Evolutionary conservation across 257 asterid species (phyloP), one percentile per base, ranked within the genome.

Genomic region (Linderniella brevidens): DNA sequence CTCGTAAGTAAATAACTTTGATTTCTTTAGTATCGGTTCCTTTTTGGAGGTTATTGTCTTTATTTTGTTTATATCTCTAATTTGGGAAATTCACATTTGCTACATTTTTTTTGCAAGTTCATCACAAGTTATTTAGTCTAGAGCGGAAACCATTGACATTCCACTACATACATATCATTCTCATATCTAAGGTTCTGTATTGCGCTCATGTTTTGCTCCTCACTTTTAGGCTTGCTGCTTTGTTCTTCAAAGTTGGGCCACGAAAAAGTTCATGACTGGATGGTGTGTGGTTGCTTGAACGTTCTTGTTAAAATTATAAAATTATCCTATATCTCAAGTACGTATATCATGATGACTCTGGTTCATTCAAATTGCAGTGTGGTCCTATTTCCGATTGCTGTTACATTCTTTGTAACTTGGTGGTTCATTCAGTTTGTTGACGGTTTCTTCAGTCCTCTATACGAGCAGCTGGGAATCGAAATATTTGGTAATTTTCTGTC

Each of bases 211-310:
- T 25, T 6, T 25, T 25, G 4, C 6, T 25, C 32, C 32, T 25
- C 32, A 25, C 32, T 25, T 25, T 3, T 25, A 85, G 95, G 95
- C 95, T 56, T 85, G 95, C 72, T 85, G 93, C 64, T 75, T 68
- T 64, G 62, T 85, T 50, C 87, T 85, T 52, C 95, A 85, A 55
- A 86, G 94, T 60, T 86, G 93, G 93, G 82, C 79, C 51, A 79
- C 97, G 0, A 86, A 71, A 65, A 86, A 86, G 82, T 86, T 86
- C 67, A 86, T 86, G 97, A 86, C 97, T 35, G 97, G 97, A 82
- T 82, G 94, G 97, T 86, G 72, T 60, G 46, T 68, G 19, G 56
- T 35, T 57, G 29, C 49, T 54, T 14, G 29, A 47, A 45, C 52
- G 50, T 49, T 62, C 37, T 47, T 25, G 11, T 49, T 54, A 12